Evolutionary conservation across 2,329 filamentous ascomycete genomes (phyloP).

Genomic region (Alternaria tenuissima): DNA sequence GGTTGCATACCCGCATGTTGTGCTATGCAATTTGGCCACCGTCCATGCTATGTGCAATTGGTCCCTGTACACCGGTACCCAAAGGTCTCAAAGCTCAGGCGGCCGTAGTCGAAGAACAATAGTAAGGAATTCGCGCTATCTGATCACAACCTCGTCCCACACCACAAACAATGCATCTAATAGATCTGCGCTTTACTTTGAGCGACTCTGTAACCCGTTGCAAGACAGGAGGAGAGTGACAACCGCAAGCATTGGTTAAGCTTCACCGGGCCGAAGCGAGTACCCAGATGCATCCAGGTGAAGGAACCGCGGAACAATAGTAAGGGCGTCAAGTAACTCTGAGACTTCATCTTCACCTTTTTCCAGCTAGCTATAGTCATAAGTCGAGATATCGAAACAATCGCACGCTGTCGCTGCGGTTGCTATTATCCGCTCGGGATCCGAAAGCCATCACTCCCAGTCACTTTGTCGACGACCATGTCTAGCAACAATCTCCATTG

Average conservation of each 20-base stretch:
- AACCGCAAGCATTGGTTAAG: constrained; percentile 16
- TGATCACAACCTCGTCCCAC: constrained; percentile 13
- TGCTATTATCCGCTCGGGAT: constrained; percentile 20
- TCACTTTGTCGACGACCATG: constrained; percentile 15
- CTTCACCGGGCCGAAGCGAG: constrained; percentile 11
- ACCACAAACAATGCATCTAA: constrained; percentile 21
- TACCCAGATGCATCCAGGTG: constrained; percentile 9
- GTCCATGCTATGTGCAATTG: background rate
- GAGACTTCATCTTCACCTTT: background rate
- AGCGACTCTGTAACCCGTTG: constrained; percentile 6
- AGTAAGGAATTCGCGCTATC: constrained; percentile 39
- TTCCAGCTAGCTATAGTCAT: constrained; percentile 8
- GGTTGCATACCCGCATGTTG: background rate
- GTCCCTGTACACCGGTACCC: constrained; percentile 1
- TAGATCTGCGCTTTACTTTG: constrained; percentile 2
- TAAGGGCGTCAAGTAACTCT: constrained; percentile 24
- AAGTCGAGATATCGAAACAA: constrained; percentile 16
- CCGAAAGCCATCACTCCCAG: constrained; percentile 15
- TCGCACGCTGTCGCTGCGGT: constrained; percentile 3
- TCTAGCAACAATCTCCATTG: constrained; percentile 5
- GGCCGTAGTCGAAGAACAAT: constrained; percentile 42
- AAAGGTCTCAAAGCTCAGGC: constrained; percentile 29
- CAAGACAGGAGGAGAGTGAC: constrained; percentile 22
- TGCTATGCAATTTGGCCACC: background rate
- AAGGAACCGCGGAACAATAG: constrained; percentile 33